Evolutionary conservation across 2,329 filamentous ascomycete species (phyloP).

Genomic region (Thielaviopsis populi): DNA sequence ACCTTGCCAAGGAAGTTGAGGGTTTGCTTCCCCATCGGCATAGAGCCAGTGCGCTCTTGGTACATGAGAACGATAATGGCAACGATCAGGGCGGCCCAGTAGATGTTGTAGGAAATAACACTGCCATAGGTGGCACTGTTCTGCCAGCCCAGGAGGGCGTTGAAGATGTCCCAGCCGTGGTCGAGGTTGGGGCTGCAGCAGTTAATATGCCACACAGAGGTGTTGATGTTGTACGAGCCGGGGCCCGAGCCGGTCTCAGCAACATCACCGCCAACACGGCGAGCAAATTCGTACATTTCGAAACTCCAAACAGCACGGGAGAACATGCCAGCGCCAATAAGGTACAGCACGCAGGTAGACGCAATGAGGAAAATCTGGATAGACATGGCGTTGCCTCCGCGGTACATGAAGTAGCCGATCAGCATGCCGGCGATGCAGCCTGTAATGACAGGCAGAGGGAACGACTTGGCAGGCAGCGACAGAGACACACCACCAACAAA

Average conservation of each 20-base stretch:
- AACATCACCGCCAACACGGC: slow-evolving; percentile 41
- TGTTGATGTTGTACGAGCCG: slow-evolving; percentile 61
- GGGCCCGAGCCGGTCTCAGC: slow-evolving; percentile 39
- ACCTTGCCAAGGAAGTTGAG: slow-evolving; percentile 9
- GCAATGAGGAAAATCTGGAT: slow-evolving; percentile 58
- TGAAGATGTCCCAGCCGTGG: slow-evolving; percentile 60
- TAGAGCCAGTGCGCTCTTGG: slow-evolving; percentile 38
- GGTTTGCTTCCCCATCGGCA: slow-evolving; percentile 24
- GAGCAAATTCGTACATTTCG: slow-evolving; percentile 41
- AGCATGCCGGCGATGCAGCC: slow-evolving; percentile 47
- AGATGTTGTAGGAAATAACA: slow-evolving; percentile 64
- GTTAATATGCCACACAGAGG: slow-evolving; percentile 72
- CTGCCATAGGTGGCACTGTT: slow-evolving; percentile 71
- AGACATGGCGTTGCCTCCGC: slow-evolving; percentile 23
- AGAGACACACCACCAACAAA: slow-evolving; percentile 65
- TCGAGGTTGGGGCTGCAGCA: slow-evolving; percentile 49
- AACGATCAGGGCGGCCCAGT: slow-evolving; percentile 57
- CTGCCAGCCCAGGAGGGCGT: slow-evolving; percentile 52
- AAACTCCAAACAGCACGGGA: slow-evolving; percentile 60
- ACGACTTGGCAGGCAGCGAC: slow-evolving; percentile 49
- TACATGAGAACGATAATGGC: slow-evolving; percentile 46
- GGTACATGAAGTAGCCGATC: slow-evolving; percentile 56
- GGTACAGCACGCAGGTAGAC: slow-evolving; percentile 65
- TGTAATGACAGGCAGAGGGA: slow-evolving; percentile 53
- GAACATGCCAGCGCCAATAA: slow-evolving; percentile 68